Percentiles rank a stretch among this genome's conserved stretches.
phyloP scores from a whole-genome alignment of 108 stramenopile species.

The Conticribra weissflogii region DNA sequence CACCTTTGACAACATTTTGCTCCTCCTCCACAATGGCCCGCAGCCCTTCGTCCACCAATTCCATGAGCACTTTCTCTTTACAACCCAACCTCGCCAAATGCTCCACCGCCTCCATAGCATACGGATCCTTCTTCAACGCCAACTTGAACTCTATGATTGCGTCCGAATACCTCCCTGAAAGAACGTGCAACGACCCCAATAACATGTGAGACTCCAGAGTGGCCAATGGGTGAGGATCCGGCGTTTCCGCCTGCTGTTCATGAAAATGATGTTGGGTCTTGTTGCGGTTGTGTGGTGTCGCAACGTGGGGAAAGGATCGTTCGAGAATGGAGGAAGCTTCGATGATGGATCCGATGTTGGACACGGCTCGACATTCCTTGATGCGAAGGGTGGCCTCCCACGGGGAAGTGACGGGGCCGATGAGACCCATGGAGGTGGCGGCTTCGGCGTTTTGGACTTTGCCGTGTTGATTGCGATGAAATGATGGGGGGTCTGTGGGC shows the following conservation, averaged over 20 bases:
- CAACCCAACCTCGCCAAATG: constrained; percentile 63
- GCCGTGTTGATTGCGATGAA: no score
- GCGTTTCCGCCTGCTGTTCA: constrained; percentile 24
- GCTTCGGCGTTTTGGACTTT: neutral
- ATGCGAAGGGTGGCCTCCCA: constrained; percentile 55
- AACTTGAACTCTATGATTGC: constrained; percentile 64
- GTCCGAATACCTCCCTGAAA: constrained; percentile 49
- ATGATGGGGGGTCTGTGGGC: no score
- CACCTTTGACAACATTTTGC: neutral
- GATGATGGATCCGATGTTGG: constrained; percentile 61
- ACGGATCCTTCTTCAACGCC: constrained; percentile 64
- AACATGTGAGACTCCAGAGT: constrained; percentile 70
- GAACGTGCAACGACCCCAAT: constrained; percentile 67
- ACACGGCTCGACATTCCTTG: constrained; percentile 81
- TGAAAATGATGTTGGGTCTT: constrained; percentile 4
- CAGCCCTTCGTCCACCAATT: constrained; percentile 24
- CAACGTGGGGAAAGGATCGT: constrained; percentile 46
- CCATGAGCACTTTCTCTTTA: constrained; percentile 14
- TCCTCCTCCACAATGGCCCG: constrained; percentile 18
- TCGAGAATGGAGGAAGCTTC: constrained; percentile 80
- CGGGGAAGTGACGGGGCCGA: constrained; percentile 17
- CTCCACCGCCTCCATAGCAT: constrained; percentile 75
- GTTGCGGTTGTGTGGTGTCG: constrained; percentile 11
- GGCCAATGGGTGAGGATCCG: constrained; percentile 5
- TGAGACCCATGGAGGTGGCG: neutral